Percentiles rank a stretch among this genome's conserved stretches.
phyloP scores from a whole-genome alignment of 352 stramenopile genomes.

The Globisporangium paddicum region DNA sequence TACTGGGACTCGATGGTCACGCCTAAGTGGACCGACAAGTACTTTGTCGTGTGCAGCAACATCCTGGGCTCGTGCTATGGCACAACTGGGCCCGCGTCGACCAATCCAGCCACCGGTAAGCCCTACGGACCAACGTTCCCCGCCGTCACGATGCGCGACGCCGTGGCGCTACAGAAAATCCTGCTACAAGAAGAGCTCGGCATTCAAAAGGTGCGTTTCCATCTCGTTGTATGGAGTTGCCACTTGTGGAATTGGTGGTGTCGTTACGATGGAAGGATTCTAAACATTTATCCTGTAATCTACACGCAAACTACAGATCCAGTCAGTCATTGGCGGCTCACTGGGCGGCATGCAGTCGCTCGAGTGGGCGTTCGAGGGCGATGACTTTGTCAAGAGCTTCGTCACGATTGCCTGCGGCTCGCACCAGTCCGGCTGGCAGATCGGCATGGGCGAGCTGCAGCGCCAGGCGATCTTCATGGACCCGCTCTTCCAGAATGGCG shows the following conservation, averaged over 20 bases:
- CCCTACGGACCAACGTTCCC: slow-evolving; percentile 90
- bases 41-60: slow-evolving; percentile 96
- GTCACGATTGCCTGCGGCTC: slow-evolving; percentile 93
- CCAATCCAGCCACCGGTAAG: slow-evolving; percentile 62
- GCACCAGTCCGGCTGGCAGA: slow-evolving; percentile 95
- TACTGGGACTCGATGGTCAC: slow-evolving; percentile 95
- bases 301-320: too few species aligned
- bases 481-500: slow-evolving; percentile 84
- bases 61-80: slow-evolving; percentile 96
- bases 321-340: slow-evolving; percentile 93
- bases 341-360: slow-evolving; percentile 97
- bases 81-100: slow-evolving; percentile 80
- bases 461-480: slow-evolving; percentile 96
- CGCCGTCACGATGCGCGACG: slow-evolving; percentile 91
- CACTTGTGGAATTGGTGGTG: background rate
- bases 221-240: background rate
- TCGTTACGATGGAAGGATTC: background rate
- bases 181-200: slow-evolving; percentile 88
- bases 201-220: slow-evolving; percentile 43
- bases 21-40: slow-evolving; percentile 93
- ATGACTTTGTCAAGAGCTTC: slow-evolving; percentile 84
- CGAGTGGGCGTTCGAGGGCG: slow-evolving; percentile 91
- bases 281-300: too few species aligned
- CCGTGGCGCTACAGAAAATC: slow-evolving; percentile 86
- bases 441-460: slow-evolving; percentile 94